phyloP scores from a whole-genome alignment of 192 early-diverging fungal genomes.

The Coemansia biformis region DNA sequence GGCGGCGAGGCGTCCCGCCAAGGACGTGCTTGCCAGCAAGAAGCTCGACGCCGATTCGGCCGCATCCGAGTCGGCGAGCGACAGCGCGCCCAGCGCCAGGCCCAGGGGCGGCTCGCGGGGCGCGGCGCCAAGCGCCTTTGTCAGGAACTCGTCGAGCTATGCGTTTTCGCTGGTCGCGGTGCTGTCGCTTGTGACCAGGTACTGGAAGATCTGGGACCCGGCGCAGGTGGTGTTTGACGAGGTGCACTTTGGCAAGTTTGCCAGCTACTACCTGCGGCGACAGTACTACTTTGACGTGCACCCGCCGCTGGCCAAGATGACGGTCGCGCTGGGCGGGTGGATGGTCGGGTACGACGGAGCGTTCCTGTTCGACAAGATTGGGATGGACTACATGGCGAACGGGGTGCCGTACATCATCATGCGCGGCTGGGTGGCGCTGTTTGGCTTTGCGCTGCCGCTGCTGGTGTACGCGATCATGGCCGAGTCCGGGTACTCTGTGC shows the following conservation, averaged over 20 bases:
- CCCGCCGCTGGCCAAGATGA: slow-evolving; percentile 90
- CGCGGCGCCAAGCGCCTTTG: slow-evolving; percentile 6
- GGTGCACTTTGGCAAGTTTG: slow-evolving; percentile 99
- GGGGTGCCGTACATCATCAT: slow-evolving; percentile 86
- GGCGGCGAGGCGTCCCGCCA: too few species aligned
- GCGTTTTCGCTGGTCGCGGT: slow-evolving; percentile 34
- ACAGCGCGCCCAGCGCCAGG: background rate
- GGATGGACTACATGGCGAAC: slow-evolving; percentile 81
- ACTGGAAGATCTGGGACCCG: slow-evolving; percentile 65
- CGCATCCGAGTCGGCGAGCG: too few species aligned
- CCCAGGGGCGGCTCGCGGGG: too few species aligned
- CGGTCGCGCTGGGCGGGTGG: slow-evolving; percentile 77
- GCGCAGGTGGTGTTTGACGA: slow-evolving; percentile 91
- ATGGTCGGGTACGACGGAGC: slow-evolving; percentile 92
- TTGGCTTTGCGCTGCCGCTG: slow-evolving; percentile 71
- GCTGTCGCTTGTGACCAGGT: slow-evolving; percentile 59
- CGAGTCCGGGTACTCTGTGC: slow-evolving; percentile 76
- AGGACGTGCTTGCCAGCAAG: too few species aligned
- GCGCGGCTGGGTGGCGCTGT: slow-evolving; percentile 70
- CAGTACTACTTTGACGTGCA: slow-evolving; percentile 97
- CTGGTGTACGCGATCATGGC: slow-evolving; percentile 80
- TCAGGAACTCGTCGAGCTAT: slow-evolving; percentile 32
- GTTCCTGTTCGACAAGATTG: slow-evolving; percentile 93
- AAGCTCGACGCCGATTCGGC: too few species aligned
- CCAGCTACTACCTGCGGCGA: slow-evolving; percentile 80